phyloP scores from a whole-genome alignment of 2,329 filamentous ascomycete species.

The Graphilbum sp. region DNA sequence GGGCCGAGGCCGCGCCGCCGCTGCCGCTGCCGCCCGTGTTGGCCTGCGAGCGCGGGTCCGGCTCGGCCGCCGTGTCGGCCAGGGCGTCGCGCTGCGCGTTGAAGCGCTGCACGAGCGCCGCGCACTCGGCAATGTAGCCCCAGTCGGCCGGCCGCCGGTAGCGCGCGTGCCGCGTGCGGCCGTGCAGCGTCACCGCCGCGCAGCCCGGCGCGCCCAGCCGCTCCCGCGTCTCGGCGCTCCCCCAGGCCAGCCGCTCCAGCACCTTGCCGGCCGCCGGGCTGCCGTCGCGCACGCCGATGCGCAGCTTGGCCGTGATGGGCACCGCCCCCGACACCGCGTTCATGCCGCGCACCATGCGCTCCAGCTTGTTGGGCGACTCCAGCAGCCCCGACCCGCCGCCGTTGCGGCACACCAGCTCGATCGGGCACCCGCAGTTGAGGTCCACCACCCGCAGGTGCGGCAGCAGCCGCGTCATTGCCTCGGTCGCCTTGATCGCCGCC shows the following conservation, averaged over 20 bases:
- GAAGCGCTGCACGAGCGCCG: constrained; percentile 66
- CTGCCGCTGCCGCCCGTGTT: constrained; percentile 39
- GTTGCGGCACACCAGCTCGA: constrained; percentile 78
- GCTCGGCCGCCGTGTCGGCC: constrained; percentile 61
- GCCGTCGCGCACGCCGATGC: constrained; percentile 71
- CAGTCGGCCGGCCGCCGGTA: constrained; percentile 91
- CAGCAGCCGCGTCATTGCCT: constrained; percentile 59
- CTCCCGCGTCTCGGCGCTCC: constrained; percentile 54
- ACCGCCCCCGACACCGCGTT: constrained; percentile 80
- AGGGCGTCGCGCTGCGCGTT: constrained; percentile 50
- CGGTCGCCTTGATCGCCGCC: constrained; percentile 76
- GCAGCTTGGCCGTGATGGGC: constrained; percentile 87
- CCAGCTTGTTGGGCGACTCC: constrained; percentile 74
- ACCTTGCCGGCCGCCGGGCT: constrained; percentile 62
- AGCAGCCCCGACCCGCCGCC: constrained; percentile 85
- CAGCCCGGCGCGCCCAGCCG: constrained; percentile 63
- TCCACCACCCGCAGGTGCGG: constrained; percentile 83
- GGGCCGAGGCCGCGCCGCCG: no score
- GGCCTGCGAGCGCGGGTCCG: constrained; percentile 55
- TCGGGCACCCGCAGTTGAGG: constrained; percentile 92
- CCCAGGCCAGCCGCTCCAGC: constrained; percentile 69
- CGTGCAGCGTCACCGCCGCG: constrained; percentile 90
- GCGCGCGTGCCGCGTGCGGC: constrained; percentile 81
- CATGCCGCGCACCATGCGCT: constrained; percentile 94
- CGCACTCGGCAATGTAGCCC: constrained; percentile 83